A percentile compares a stretch with the other conserved stretches of the same genome.
Conservation (phyloP, 768 basidiomycete genomes). For the Suillus cothurnatus region DNA sequence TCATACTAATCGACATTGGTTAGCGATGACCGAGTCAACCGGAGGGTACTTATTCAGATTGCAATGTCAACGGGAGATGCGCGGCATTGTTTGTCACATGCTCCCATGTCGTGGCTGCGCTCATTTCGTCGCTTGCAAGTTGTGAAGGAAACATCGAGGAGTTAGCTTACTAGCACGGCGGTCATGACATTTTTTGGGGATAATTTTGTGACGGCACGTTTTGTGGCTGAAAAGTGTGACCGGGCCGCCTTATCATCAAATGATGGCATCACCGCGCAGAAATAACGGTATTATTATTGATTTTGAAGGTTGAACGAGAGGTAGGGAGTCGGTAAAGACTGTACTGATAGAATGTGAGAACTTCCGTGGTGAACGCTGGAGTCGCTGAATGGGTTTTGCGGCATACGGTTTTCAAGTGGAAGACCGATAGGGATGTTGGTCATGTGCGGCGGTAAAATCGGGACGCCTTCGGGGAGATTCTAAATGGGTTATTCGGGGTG, state of each 20-base stretch:
- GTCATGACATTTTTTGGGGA: background rate
- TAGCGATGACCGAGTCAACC: conserved; percentile 4
- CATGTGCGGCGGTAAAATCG: background rate
- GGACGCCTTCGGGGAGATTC: background rate
- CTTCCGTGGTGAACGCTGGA: conserved; percentile 8
- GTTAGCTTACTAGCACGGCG: background rate
- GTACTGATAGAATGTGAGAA: no score
- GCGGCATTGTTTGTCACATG: background rate
- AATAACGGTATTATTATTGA: conserved; percentile 22
- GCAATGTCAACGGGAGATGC: background rate
- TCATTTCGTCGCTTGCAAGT: no score
- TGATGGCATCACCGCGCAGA: conserved; percentile 15
- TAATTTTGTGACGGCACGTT: background rate
- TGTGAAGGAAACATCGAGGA: background rate
- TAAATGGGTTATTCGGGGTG: background rate
- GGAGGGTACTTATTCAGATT: background rate
- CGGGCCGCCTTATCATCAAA: background rate
- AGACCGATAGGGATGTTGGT: background rate
- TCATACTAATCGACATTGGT: background rate
- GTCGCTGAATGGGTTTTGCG: conserved; percentile 8
- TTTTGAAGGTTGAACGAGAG: no score
- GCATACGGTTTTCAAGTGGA: background rate
- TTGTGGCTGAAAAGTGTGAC: background rate
- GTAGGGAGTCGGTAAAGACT: no score
- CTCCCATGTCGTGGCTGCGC: background rate